phyloP scores from a whole-genome alignment of 2,329 filamentous ascomycete genomes.

The Claviceps fusiformis region DNA sequence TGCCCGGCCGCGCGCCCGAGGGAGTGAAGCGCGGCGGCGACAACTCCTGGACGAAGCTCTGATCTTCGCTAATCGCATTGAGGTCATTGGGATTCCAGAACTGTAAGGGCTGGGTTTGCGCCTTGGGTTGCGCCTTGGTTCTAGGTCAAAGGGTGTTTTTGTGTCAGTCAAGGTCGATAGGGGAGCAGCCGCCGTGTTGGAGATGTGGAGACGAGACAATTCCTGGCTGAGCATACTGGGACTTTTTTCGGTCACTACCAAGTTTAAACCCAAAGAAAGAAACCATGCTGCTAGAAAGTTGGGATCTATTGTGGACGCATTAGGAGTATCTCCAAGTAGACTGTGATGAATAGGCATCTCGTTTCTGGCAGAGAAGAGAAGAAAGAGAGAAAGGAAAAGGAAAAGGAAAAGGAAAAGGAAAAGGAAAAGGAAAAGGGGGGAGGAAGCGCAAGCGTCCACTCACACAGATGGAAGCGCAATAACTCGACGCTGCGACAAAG shows the following conservation, averaged over 20 bases:
- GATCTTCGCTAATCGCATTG: constrained; percentile 19
- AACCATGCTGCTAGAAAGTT: constrained; percentile 30
- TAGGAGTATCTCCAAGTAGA: background rate
- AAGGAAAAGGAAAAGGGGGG: no score
- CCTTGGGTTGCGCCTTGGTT: constrained; percentile 6
- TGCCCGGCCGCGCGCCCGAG: constrained; percentile 23
- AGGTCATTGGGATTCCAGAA: constrained; percentile 21
- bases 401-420: no score
- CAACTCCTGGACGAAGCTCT: constrained; percentile 24
- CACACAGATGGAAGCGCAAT: background rate
- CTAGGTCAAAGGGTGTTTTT: background rate
- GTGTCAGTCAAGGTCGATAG: background rate
- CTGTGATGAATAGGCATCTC: background rate
- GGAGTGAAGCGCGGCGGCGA: constrained; percentile 19
- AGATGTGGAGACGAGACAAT: no score
- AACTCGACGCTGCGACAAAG: background rate
- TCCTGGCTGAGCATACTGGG: constrained; percentile 19
- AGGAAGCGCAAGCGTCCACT: background rate
- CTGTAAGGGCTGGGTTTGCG: constrained; percentile 10
- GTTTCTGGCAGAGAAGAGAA: no score
- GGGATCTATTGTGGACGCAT: background rate
- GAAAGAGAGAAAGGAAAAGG: no score
- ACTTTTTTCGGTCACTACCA: constrained; percentile 43
- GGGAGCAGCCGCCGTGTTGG: no score
- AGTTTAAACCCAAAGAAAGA: constrained; percentile 46